Base-by-base conservation (phyloP, 768 basidiomycete species). In the Tricholoma flavovirens region DNA sequence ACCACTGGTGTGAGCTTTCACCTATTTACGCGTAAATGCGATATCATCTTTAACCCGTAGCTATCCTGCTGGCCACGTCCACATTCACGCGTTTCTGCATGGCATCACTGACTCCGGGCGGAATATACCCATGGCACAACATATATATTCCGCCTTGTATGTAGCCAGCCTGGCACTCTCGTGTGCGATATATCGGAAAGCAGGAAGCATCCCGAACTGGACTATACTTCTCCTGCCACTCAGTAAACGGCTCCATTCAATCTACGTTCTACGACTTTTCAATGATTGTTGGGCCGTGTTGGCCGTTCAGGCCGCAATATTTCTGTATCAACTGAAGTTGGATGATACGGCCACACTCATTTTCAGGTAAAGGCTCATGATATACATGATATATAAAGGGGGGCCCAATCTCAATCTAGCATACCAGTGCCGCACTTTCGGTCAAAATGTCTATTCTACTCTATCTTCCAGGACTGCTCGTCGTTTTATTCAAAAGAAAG, bases 361-460 rank as follows among this genome's bases (percentile, higher is more conserved):
- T 3, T 89, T 87, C 69, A 88, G 90, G 94, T 90, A 59, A 57
- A 82, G 69, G 22, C 30, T 14, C n/a, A 24, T 42, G 42, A 38
- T 8, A 36, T 10, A 33, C 30, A n/a, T n/a, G n/a, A n/a, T n/a
- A n/a, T n/a, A n/a, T n/a, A n/a, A 4, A 29, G 29, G 51, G 33
- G 22, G 24, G n/a, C 1, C 54, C 21, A 10, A 8, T 42, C 40
- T 55, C n/a, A 66, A 55, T 15, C 24, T 57, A 43, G 26, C 46
- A 42, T 45, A 14, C 5, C 46, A 94, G 92, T 62, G 72, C 78
- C 5, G 94, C 94, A 1, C 72, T 98, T 7, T 95, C 93, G 0
- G 80, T 97, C 55, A 99, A 99, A 69, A 98, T 99, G 97, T 94
- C 89, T 19, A 82, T 88, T 43, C 70, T 98, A 29, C 77, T 99